Evolutionary conservation across 2,329 filamentous ascomycete species (phyloP).

Genomic region (Calonectria henricotiae): DNA sequence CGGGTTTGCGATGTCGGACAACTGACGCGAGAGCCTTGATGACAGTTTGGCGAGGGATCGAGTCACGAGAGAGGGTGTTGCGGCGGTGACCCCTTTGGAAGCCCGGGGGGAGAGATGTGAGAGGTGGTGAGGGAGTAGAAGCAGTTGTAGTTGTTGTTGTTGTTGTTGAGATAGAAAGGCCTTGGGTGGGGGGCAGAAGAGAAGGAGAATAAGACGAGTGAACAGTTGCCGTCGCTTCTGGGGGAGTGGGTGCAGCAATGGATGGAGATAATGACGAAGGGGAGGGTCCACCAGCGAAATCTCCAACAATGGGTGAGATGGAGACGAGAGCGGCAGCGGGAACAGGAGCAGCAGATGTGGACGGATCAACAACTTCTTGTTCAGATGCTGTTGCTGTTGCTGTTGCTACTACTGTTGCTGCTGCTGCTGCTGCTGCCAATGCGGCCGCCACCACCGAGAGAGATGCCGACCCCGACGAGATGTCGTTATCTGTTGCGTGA

Average conservation of each 20-base stretch:
- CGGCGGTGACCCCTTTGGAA: constrained; percentile 60
- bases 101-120: constrained; percentile 29
- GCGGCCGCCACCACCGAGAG: constrained; percentile 33
- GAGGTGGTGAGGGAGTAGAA: background rate
- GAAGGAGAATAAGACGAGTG: constrained; percentile 28
- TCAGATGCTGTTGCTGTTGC: background rate
- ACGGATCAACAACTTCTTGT: constrained; percentile 35
- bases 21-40: constrained; percentile 86
- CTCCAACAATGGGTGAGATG: constrained; percentile 40
- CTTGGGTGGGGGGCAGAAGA: constrained; percentile 28
- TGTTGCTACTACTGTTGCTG: background rate
- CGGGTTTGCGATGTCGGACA: constrained; percentile 73
- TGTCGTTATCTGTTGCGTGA: constrained; percentile 10
- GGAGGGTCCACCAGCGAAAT: constrained; percentile 47
- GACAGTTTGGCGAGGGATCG: constrained; percentile 83
- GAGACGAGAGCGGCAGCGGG: constrained; percentile 28
- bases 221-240: constrained; percentile 20
- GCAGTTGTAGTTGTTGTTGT: background rate
- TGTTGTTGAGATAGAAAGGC: constrained; percentile 12
- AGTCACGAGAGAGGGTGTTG: constrained; percentile 73
- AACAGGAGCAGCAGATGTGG: constrained; percentile 37
- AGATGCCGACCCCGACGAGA: constrained; percentile 21
- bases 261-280: constrained; percentile 38
- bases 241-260: constrained; percentile 28
- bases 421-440: background rate